Evolutionary conservation across 805 yeast species (phyloP).

Genomic region (Candida methanosorbosa): DNA sequence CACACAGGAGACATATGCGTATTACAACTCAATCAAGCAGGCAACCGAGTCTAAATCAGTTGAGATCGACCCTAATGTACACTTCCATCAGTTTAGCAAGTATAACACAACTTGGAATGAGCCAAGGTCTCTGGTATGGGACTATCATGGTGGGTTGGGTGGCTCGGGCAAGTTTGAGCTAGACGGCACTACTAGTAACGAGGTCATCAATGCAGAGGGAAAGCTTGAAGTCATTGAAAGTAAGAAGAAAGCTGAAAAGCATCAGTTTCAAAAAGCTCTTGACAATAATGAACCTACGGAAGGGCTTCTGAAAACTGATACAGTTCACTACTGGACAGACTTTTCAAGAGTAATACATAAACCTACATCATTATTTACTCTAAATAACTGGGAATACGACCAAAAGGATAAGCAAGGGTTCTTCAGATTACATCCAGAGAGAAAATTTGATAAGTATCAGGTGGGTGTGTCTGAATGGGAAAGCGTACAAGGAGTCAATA

Average conservation of each 20-base stretch:
- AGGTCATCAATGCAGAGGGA: not conserved
- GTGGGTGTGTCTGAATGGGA: conserved; percentile 58
- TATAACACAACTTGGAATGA: conserved; percentile 50
- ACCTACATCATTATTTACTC: conserved; percentile 46
- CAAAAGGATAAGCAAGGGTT: conserved; percentile 18
- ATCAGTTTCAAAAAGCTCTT: conserved; percentile 55
- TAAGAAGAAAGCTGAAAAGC: too few relatives aligned
- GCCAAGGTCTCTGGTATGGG: conserved; percentile 85
- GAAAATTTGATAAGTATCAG: conserved; percentile 37
- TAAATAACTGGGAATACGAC: conserved; percentile 54
- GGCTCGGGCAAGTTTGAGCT: conserved; percentile 50
- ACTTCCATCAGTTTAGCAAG: conserved; percentile 33
- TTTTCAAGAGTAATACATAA: conserved; percentile 59
- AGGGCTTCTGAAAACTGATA: conserved; percentile 27
- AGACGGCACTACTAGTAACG: conserved; percentile 8
- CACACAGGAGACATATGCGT: conserved; percentile 61
- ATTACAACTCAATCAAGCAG: conserved; percentile 29
- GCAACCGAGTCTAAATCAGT: too few relatives aligned
- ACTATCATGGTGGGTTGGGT: conserved; percentile 70
- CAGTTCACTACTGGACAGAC: conserved; percentile 72
- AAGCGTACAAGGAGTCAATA: conserved; percentile 32
- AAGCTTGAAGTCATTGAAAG: conserved; percentile 14
- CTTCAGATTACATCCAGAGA: conserved; percentile 16
- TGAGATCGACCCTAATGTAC: conserved; percentile 40
- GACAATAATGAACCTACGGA: conserved; percentile 35